Evolutionary conservation across 2,329 filamentous ascomycete species (phyloP), one percentile per base, ranked within the genome.

Genomic region (Sarocladium strictum): DNA sequence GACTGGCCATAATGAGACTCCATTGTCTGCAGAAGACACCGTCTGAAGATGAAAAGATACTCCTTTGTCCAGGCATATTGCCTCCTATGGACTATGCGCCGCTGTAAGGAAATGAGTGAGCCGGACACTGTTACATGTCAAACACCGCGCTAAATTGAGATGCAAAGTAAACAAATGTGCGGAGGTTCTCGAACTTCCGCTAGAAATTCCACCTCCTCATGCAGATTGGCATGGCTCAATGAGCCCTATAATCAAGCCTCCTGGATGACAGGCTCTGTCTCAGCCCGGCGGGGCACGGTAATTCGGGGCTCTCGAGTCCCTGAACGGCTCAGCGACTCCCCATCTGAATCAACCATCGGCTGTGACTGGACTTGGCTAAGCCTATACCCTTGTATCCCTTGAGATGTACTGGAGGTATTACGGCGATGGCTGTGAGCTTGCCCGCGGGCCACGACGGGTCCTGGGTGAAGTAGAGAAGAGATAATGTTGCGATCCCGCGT

Each of bases 381-480:
- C 17, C 50, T 12, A 19, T 26, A 19, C 5, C 50, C 50, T 6
- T 58, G 50, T 11, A 52, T 33, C 2, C 33, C 54, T 1, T 60
- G 58, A 7, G 61, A 59, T 14, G 62, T 60, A 10, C 53, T 60
- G 5, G 69, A 71, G n/a, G 57, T 61, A 14, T 56, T 58, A 21
- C 66, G 63, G 40, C 61, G 64, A 45, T 65, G 65, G 2, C 58
- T 58, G 32, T 60, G 63, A n/a, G 59, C 62, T 40, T 58, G 57
- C 15, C 68, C 64, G 7, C 63, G 67, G 15, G 67, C 66, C 4
- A 74, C 60, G 9, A 65, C 65, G 0, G 77, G 77, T 0, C 77
- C 77, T 0, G 76, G 77, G 49, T 77, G 77, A 12, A 80, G 63
- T 24, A 80, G 67, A 50, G 74, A 70, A 4, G 73, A 65, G 24